Conservation (phyloP, 768 basidiomycete genomes). For the Tylopilus rubrobrunneus region DNA sequence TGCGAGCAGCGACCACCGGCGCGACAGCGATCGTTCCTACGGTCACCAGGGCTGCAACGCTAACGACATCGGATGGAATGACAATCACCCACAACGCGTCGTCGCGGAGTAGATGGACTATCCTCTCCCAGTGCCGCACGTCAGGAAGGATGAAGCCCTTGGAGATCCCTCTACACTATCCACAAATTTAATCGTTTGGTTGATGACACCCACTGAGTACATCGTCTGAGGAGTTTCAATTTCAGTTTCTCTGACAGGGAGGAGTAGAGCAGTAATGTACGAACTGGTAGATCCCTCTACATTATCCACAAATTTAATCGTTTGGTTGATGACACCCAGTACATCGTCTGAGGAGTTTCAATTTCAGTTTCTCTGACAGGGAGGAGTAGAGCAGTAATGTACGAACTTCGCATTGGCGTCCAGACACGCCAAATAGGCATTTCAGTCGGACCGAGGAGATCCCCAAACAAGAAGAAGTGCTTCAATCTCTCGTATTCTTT, state of each 20-base stretch:
- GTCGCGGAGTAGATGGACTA: background rate
- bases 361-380: background rate
- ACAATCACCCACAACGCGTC: background rate
- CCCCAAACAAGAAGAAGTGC: conserved; percentile 11
- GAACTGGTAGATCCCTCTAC: conserved; percentile 3
- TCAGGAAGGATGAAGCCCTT: conserved; percentile 5
- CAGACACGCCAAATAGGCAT: conserved; percentile 4
- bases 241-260: background rate
- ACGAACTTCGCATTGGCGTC: conserved; percentile 1
- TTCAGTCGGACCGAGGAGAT: conserved; percentile 1
- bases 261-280: background rate
- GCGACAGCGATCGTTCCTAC: background rate
- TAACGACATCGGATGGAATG: background rate
- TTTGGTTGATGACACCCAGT: conserved; percentile 2
- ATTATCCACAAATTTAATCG: conserved; percentile 4
- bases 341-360: background rate
- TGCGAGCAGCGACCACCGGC: background rate
- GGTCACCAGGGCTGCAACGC: background rate
- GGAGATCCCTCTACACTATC: conserved; percentile 5
- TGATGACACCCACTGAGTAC: conserved; percentile 1
- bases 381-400: background rate
- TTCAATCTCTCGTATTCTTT: conserved; percentile 12
- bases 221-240: background rate
- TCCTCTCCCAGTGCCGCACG: conserved; percentile 3
- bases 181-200: conserved; percentile 4